phyloP scores from a whole-genome alignment of 768 basidiomycete species.

The Suillus weaverae region DNA sequence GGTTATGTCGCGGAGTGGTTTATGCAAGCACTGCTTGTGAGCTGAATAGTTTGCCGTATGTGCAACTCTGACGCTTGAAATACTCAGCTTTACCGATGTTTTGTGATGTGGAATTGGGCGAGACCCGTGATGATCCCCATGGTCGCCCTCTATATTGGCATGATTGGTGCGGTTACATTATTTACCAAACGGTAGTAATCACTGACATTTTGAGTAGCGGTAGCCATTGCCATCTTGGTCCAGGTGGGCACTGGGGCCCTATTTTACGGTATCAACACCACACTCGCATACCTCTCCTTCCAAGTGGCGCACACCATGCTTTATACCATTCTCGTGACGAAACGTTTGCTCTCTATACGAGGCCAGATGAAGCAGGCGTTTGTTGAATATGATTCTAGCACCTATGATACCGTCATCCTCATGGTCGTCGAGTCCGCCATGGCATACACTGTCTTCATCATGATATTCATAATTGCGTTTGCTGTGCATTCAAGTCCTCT shows the following conservation, averaged over 20 bases:
- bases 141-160: neutral
- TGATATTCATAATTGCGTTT: neutral
- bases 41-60: neutral
- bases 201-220: neutral
- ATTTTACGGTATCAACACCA: neutral
- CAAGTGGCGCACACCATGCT: neutral
- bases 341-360: neutral
- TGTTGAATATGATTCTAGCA: neutral
- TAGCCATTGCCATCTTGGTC: neutral
- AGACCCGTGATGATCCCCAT: neutral
- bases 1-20: neutral
- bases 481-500: neutral
- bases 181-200: too few relatives aligned
- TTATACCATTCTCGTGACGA: neutral
- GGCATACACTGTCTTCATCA: neutral
- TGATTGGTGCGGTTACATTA: neutral
- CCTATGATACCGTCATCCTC: neutral
- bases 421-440: neutral
- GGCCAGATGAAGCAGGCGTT: neutral
- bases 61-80: neutral
- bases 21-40: neutral
- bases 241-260: neutral
- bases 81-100: constrained; percentile 1
- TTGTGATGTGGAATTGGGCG: neutral
- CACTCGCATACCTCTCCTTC: neutral